Conservation (phyloP, 768 basidiomycete genomes). For the Leccinum boreale region DNA sequence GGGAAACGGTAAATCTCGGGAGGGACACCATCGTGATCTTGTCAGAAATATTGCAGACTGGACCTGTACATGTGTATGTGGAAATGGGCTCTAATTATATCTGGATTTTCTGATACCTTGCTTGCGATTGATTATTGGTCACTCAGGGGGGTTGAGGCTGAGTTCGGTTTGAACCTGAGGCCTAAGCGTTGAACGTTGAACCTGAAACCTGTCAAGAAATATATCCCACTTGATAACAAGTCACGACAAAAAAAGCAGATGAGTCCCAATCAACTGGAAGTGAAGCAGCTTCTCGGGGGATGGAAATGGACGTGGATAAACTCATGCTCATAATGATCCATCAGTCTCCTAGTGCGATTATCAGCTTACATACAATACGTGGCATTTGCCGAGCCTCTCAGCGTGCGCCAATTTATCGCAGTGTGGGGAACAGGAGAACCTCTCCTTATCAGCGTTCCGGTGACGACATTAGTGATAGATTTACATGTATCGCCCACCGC, state of each 20-base stretch:
- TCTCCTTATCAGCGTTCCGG: background rate
- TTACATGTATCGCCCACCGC: background rate
- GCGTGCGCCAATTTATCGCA: background rate
- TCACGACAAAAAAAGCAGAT: background rate
- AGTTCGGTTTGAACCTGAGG: background rate
- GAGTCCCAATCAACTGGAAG: background rate
- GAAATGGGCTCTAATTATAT: background rate
- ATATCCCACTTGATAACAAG: background rate
- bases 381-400: constrained; percentile 14
- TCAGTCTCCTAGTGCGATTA: background rate
- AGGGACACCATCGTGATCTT: constrained; percentile 18
- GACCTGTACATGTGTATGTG: background rate
- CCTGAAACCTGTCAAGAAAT: constrained; percentile 5
- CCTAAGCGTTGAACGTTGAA: background rate
- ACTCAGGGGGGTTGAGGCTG: background rate
- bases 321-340: constrained; percentile 2
- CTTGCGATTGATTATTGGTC: background rate
- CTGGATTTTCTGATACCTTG: background rate
- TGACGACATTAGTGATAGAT: background rate
- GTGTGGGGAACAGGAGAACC: background rate
- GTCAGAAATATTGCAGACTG: background rate
- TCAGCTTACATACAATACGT: background rate
- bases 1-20: constrained; percentile 37
- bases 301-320: constrained; percentile 11
- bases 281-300: constrained; percentile 1